Base-by-base conservation (phyloP, 2,329 filamentous ascomycete genomes). In the Lecanicillium sp. region DNA sequence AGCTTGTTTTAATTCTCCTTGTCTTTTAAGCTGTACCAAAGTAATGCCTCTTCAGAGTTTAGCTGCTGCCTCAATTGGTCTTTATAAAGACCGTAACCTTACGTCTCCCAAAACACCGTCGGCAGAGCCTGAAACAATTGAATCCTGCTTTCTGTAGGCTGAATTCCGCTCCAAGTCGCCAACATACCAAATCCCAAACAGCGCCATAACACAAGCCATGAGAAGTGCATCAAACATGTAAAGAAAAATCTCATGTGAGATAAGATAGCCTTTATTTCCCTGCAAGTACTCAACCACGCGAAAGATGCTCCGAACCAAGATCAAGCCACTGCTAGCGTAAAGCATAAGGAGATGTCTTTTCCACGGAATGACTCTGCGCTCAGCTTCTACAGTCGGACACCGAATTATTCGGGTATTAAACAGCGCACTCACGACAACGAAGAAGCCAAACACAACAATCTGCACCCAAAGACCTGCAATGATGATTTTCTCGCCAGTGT, bases 381-480 rank as follows among this genome's bases (percentile, higher is more conserved):
- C 16, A 2, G 25, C 43, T 34, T 22, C 57, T 3, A 35, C 33
- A 0, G 53, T 60, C 4, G 48, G 49, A 4, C 28, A 27, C 2
- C n/a, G 20, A 4, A 14, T 13, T 9, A 55, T 33, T 4, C 51
- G 49, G 8, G 39, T 41, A 42, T 75, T 65, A 50, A 74, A 73
- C 0, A 67, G 45, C 1, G 60, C 44, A 0, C 69, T 60, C 0
- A 65, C 60, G 4, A 66, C 31, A 9, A 75, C 54, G 48, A 79
- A 79, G 33, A 75, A 56, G 13, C 59, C 58, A 43, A 78, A 76
- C 31, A 71, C 60, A 16, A 68, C 29, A 3, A 79, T 61, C 47
- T 80, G 75, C 3, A 75, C 50, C n/a, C 70, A 55, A 3, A 80
- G 54, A 8, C 74, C 74, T 4, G 47, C 63, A 12, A 78, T 55